Evolutionary conservation across 75 land plant genomes (phyloP), one percentile per base, ranked within the genome.

Genomic region (Picea sitchensis): DNA sequence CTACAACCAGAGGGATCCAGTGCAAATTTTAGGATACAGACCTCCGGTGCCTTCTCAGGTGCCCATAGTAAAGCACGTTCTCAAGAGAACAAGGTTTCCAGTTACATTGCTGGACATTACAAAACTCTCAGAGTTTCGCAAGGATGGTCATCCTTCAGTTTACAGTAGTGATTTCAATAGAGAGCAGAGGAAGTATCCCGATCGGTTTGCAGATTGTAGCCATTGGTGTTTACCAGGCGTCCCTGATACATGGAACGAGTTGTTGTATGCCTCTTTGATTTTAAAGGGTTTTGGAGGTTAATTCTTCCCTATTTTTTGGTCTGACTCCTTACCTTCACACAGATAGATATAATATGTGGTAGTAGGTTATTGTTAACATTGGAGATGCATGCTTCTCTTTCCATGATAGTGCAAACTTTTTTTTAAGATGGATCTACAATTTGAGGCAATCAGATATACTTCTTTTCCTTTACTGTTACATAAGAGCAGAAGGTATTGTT

Each of bases 191-290:
- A 74, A 83, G 44, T 83, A 84, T 64, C 90, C 92, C 1, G 88
- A 85, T 14, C 76, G 77, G 17, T 89, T 86, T 9, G 83, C 93
- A 14, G 98, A 96, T 65, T 96, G 99, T 79, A 95, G 98, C 87
- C 99, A 96, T 68, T 96, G 95, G 91, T 95, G 99, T 86, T 86
- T 96, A 18, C 98, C 99, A 5, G 99, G 99, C 5, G 83, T 95
- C 44, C 98, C 99, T 9, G 99, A 96, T 76, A 91, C 96, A 8
- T 96, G 99, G 99, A 95, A 94, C 73, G 87, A 88, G 63, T 88
- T 96, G 20, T 80, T 96, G 23, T 90, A 85, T 76, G 87, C 88
- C 75, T 80, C 88, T 21, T 76, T 89, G 73, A 13, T 71, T 51
- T 51, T 11, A 12, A 51, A 51, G 56, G 56, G 56, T 51, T 51